Percentiles rank a stretch among this genome's conserved stretches.
phyloP scores from a whole-genome alignment of 129 eudicot species.

The Escallonia rubra region DNA sequence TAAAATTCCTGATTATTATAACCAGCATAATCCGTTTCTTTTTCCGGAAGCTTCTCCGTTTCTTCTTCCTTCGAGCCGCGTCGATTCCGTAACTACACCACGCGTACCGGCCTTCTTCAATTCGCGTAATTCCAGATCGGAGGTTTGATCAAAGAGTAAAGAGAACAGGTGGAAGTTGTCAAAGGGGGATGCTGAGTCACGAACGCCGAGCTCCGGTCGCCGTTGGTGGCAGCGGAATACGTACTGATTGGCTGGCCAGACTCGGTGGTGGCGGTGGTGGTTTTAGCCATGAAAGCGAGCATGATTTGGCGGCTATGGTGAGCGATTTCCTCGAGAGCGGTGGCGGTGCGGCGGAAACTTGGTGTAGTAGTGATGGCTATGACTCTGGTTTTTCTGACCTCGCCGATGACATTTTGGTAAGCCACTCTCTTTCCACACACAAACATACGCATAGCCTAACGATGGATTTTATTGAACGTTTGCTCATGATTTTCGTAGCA shows the following conservation, averaged over 20 bases:
- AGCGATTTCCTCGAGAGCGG: conserved; percentile 35
- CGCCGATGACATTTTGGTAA: conserved; percentile 28
- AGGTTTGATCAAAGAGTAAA: too few relatives aligned
- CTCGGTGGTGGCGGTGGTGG: neutral
- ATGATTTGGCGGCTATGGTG: conserved; percentile 31
- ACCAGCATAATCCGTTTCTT: too few relatives aligned
- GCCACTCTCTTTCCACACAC: neutral
- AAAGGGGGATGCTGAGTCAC: conserved; percentile 1
- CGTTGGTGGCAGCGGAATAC: conserved; percentile 1
- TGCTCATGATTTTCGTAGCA: too few relatives aligned
- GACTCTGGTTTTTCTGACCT: conserved; percentile 29
- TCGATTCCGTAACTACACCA: too few relatives aligned
- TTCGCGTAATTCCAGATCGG: too few relatives aligned
- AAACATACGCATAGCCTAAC: too few relatives aligned
- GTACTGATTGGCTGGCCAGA: neutral
- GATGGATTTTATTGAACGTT: too few relatives aligned
- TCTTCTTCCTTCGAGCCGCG: too few relatives aligned
- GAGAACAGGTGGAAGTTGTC: too few relatives aligned
- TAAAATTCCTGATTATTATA: too few relatives aligned
- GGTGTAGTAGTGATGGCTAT: conserved; percentile 22
- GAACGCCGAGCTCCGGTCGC: conserved; percentile 15
- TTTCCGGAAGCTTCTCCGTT: too few relatives aligned
- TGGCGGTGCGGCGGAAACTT: conserved; percentile 18
- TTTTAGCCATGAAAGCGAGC: conserved; percentile 28
- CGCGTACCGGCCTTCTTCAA: too few relatives aligned